These are phyloP conservation scores for Erodium trifolium DNA, from an alignment of 441 rosid genomes.

Conservation along the genomic window DNA sequence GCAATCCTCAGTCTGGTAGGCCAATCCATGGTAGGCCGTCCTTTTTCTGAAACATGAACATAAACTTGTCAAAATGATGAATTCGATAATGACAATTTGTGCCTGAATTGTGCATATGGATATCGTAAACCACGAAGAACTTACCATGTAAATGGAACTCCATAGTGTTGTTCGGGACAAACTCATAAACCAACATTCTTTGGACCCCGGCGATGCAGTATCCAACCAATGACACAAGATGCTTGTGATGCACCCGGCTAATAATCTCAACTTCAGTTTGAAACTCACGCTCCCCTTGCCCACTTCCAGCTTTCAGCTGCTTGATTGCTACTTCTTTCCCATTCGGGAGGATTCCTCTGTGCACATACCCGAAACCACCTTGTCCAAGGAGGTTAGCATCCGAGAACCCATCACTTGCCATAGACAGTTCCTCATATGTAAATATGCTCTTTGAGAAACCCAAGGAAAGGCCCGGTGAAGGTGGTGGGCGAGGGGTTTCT, in stretches of 20 bases:
- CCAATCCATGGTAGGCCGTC: slow-evolving; percentile 87
- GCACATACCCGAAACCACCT: slow-evolving; percentile 98
- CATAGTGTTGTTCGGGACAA: slow-evolving; percentile 79
- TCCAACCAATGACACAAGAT: too few relatives aligned
- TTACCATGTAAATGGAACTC: slow-evolving; percentile 90
- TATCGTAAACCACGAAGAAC: too few relatives aligned
- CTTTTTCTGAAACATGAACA: slow-evolving; percentile 48
- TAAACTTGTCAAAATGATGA: too few relatives aligned
- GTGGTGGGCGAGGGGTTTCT: slow-evolving; percentile 61
- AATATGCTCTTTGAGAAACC: slow-evolving; percentile 82
- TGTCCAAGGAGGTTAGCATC: slow-evolving; percentile 87
- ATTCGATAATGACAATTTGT: too few relatives aligned
- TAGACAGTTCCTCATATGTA: slow-evolving; percentile 66
- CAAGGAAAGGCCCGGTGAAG: slow-evolving; percentile 63
- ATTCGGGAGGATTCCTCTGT: slow-evolving; percentile 79
- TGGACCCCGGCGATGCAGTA: slow-evolving; percentile 64
- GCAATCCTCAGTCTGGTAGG: slow-evolving; percentile 72
- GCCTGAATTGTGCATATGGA: too few relatives aligned
- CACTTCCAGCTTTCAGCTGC: slow-evolving; percentile 89
- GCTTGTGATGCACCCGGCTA: too few relatives aligned
- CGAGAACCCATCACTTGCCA: slow-evolving; percentile 90
- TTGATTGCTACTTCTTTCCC: slow-evolving; percentile 95
- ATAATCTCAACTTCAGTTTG: too few relatives aligned
- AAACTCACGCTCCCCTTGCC: slow-evolving; percentile 90
- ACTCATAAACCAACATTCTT: slow-evolving; percentile 91